Conservation (phyloP, 169 alveolate genomes). For the Plasmodium chabaudi region DNA sequence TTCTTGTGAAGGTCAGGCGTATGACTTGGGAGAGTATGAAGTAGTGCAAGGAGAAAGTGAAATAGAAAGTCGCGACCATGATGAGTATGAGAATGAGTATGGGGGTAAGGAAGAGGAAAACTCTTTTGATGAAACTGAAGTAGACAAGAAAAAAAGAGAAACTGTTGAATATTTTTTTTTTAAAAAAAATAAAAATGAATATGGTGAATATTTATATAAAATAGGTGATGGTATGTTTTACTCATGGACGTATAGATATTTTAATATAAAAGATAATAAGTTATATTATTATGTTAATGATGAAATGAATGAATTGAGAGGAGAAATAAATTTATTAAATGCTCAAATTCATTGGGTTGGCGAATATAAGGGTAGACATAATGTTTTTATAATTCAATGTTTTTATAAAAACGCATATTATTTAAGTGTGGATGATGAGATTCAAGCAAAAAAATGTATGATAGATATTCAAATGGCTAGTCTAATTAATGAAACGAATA, state of each 20-base stretch:
- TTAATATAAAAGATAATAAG: slow-evolving; percentile 16
- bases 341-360: slow-evolving; percentile 81
- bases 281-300: slow-evolving; percentile 4
- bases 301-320: slow-evolving; percentile 61
- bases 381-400: slow-evolving; percentile 74
- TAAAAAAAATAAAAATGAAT: slow-evolving; percentile 20
- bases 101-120: neutral
- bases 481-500: neutral
- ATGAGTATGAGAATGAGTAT: neutral
- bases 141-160: neutral
- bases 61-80: neutral
- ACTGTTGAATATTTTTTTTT: slow-evolving; percentile 9
- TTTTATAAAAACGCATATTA: slow-evolving; percentile 43
- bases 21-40: neutral
- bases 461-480: slow-evolving; percentile 40
- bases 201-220: slow-evolving; percentile 15
- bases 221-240: slow-evolving; percentile 34
- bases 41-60: neutral
- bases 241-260: slow-evolving; percentile 26
- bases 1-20: too few species aligned
- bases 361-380: slow-evolving; percentile 79
- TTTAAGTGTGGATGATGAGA: slow-evolving; percentile 77
- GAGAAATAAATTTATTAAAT: slow-evolving; percentile 51
- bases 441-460: slow-evolving; percentile 78
- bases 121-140: neutral